phyloP scores from a whole-genome alignment of 495 filamentous ascomycete genomes.

The Tirmania nivea region DNA sequence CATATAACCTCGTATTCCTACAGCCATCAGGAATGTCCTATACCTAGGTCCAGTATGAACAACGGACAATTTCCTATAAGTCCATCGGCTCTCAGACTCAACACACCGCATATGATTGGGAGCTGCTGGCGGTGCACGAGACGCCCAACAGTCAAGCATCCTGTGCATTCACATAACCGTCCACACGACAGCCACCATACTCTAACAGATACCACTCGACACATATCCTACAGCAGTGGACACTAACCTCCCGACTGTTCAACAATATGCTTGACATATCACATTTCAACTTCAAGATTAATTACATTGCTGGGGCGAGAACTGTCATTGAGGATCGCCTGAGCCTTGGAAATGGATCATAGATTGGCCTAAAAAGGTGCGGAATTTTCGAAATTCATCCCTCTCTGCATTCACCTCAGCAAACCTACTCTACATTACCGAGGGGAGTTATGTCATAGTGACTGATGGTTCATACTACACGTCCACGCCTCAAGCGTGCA shows the following conservation, averaged over 20 bases:
- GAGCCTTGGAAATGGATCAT: no score
- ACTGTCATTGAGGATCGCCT: not conserved
- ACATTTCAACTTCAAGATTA: not conserved
- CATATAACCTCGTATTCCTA: no score
- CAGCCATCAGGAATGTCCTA: no score
- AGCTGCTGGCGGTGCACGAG: not conserved
- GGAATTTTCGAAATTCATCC: no score
- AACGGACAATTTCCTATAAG: not conserved
- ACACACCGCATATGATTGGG: not conserved
- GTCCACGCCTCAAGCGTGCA: no score
- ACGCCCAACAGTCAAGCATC: not conserved
- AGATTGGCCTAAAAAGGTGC: no score
- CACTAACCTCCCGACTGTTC: not conserved
- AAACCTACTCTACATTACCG: no score
- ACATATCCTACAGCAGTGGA: not conserved
- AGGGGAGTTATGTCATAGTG: no score
- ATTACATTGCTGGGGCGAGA: not conserved
- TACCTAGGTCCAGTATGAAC: no score
- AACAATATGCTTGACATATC: not conserved
- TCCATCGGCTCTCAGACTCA: not conserved
- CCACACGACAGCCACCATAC: not conserved
- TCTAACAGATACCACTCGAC: no score
- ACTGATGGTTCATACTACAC: no score
- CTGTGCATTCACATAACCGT: not conserved
- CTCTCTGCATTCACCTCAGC: no score